Base-by-base conservation (phyloP, 192 early-diverging fungal genomes). In the Coemansia sp. region DNA sequence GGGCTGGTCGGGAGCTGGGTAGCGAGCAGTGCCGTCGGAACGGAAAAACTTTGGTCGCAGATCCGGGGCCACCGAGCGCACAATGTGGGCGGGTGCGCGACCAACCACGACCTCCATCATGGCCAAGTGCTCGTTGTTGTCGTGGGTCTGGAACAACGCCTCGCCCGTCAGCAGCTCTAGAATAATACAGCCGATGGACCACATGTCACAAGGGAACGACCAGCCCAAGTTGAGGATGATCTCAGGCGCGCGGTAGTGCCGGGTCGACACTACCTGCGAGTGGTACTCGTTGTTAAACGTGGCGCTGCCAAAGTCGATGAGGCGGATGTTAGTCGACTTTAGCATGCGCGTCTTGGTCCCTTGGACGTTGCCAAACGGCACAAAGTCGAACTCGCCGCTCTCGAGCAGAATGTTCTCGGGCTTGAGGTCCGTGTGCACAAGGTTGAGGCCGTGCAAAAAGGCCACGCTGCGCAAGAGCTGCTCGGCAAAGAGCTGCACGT, bases 391-490 rank as follows among this genome's bases (percentile, higher is more conserved):
- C 17, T 75, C 77, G 62, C 85, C 86, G 65, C 84, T 88, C 24
- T 86, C 87, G n/a, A 94, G 84, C 67, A 97, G 65, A 69, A 97
- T 94, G 74, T 97, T 97, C 67, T 97, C 95, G 3, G 97, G 97
- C 74, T 99, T 99, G 51, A 99, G 81, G 76, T 99, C 97, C 5
- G 97, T 99, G 82, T 99, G 97, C 51, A 98, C 89, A 15, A 99
- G 76, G 34, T 88, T 86, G 32, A 95, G 76, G 4, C 87, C 86
- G 77, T 99, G 97, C 67, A 99, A 66, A 76, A 96, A 98, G 42
- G 88, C 88, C n/a, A 99, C 91, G 64, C 94, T 90, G 64, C 84
- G 87, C 56, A 97, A 67, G 9, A 99, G 79, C 77, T 99, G 97
- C 63, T 82, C 76, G 5, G 92, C 92, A 81, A 99, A 91, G 31